These are phyloP conservation scores for Quercus suber DNA, from an alignment of 306 rosid genomes.

Conservation along the genomic window DNA sequence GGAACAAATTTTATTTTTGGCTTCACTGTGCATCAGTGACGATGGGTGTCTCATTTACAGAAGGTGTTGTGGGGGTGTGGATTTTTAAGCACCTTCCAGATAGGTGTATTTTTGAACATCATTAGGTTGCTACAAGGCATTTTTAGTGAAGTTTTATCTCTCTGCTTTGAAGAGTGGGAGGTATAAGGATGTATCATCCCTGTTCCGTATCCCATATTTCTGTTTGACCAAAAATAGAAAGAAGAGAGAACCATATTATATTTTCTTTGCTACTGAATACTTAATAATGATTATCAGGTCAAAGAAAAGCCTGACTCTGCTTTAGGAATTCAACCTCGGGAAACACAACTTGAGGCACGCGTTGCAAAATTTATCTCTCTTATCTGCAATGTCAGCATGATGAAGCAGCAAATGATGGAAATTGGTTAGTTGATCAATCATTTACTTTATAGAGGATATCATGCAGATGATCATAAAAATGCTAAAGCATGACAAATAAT, in stretches of 20 bases:
- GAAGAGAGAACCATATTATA: slow-evolving; percentile 1
- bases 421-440: slow-evolving; percentile 59
- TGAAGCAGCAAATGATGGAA: slow-evolving; percentile 99
- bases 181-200: background rate
- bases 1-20: background rate
- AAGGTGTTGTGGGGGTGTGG: background rate
- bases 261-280: slow-evolving; percentile 20
- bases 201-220: background rate
- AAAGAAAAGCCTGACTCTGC: slow-evolving; percentile 29
- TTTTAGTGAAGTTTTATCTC: background rate
- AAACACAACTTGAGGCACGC: slow-evolving; percentile 67
- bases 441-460: slow-evolving; percentile 1
- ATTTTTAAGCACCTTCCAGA: background rate
- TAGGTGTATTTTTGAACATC: background rate
- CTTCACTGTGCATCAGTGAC: background rate
- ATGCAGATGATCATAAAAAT: slow-evolving; percentile 21
- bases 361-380: slow-evolving; percentile 86
- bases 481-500: slow-evolving; percentile 18
- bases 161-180: background rate
- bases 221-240: background rate
- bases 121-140: background rate
- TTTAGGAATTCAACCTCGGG: slow-evolving; percentile 54
- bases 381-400: slow-evolving; percentile 87
- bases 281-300: slow-evolving; percentile 47
- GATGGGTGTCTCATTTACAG: background rate